Evolutionary conservation across 805 yeast species (phyloP).

Genomic region (Pichia gijzeniarum): DNA sequence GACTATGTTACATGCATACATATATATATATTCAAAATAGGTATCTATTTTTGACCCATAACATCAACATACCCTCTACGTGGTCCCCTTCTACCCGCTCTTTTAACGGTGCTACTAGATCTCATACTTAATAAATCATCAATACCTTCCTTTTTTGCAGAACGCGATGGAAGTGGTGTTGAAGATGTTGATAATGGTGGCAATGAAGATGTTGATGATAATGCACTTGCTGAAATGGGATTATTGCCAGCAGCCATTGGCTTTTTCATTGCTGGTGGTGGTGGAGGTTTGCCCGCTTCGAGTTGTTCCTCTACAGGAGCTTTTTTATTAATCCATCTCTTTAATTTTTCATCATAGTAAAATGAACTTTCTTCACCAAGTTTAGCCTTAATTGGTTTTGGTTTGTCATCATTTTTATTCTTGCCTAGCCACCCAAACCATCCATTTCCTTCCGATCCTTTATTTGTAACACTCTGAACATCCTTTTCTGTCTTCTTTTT

Average conservation of each 20-base stretch:
- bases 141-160: conserved; percentile 20
- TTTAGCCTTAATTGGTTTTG: conserved; percentile 77
- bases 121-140: conserved; percentile 26
- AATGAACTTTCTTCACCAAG: conserved; percentile 73
- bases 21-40: neutral
- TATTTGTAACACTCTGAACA: conserved; percentile 15
- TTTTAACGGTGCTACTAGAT: conserved; percentile 28
- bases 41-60: conserved; percentile 33
- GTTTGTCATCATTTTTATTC: conserved; percentile 47
- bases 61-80: conserved; percentile 59
- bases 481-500: conserved; percentile 14
- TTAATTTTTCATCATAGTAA: conserved; percentile 73
- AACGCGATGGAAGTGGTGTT: conserved; percentile 1
- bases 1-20: neutral
- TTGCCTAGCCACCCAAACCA: conserved; percentile 63
- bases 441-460: conserved; percentile 19
- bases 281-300: conserved; percentile 52
- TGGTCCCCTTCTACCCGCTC: conserved; percentile 48
- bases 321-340: conserved; percentile 79
- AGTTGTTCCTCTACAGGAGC: conserved; percentile 60
- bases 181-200: neutral
- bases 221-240: neutral
- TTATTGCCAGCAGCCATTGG: neutral
- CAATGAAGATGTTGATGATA: neutral
- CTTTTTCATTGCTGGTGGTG: conserved; percentile 52